Base-by-base conservation (phyloP, 164 flowering plant species). In the Saururus chinensis region DNA sequence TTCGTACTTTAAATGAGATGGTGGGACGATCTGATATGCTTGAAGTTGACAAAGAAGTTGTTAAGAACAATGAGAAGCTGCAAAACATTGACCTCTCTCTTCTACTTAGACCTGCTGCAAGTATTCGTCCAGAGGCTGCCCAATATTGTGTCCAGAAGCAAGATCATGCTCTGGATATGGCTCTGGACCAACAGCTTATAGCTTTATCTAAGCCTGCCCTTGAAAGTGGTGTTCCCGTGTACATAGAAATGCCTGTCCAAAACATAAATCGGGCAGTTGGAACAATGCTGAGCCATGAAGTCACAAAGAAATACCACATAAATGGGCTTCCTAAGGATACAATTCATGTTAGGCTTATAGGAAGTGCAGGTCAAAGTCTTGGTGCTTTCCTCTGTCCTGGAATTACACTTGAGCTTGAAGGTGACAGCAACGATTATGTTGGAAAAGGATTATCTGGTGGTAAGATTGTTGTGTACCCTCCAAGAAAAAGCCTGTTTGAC, bases 371-470 rank as follows among this genome's bases (percentile, higher is more conserved):
- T 7, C 99, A 95, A 80, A 95, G 99, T 64, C 72, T 95, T 59
- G 99, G 99, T 57, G 99, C 99, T 54, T 95, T 95, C 74, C 96
- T 95, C 16, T 89, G 92, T 70, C 79, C 96, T 19, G 99, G 99
- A 25, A 84, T 95, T 65, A 79, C 75, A 59, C 79, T 95, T 52
- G 99, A 95, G 78, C 96, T 95, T 56, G 99, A 95, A 78, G 99
- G 99, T 60, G 99, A 95, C 70, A 80, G 98, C 76, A 95, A 95
- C 74, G 99, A 95, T 61, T 95, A 95, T 79, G 99, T 95, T 62
- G 99, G 99, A 1, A 95, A 95, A 74, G 99, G 99, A 37, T 73
- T 95, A 62, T 95, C 98, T 1, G 99, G 99, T 59, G 99, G 99
- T 4, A 95, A 87, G 75, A 82, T 95, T 67, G 84, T 89, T 56